A percentile compares a stretch with the other conserved stretches of the same genome.
phyloP scores from a whole-genome alignment of 179 eudicot species.

The Silene vulgaris region DNA sequence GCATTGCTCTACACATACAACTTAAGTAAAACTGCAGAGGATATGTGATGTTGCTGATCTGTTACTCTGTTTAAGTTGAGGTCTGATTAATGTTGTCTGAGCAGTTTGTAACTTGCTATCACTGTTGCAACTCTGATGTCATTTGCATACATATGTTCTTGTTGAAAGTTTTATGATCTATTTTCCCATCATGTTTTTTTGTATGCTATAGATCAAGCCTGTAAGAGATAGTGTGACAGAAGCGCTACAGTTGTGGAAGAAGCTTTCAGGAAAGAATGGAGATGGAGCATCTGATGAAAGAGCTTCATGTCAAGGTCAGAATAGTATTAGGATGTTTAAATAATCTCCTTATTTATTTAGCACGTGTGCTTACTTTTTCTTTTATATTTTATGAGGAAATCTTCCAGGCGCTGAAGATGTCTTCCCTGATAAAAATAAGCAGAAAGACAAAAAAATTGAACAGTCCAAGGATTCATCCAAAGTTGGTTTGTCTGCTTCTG shows the following conservation, averaged over 20 bases:
- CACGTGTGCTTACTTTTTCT: constrained; percentile 6
- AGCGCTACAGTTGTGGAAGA: constrained; percentile 86
- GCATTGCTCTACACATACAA: not conserved
- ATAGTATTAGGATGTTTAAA: constrained; percentile 9
- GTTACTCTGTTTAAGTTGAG: not conserved
- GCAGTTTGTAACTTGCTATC: too few species aligned
- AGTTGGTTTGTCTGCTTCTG: constrained; percentile 40
- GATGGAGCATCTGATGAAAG: constrained; percentile 51
- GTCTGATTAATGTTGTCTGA: too few species aligned
- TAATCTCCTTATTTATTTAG: not conserved
- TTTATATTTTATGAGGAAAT: constrained; percentile 12
- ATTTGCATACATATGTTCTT: not conserved
- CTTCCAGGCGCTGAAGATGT: constrained; percentile 46
- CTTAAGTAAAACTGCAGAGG: not conserved
- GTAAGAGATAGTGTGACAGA: constrained; percentile 91
- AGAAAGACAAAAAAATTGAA: constrained; percentile 28
- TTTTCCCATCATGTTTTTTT: not conserved
- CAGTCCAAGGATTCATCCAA: constrained; percentile 48
- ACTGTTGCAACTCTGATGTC: not conserved
- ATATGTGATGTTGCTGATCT: not conserved
- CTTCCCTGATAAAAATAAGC: constrained; percentile 36
- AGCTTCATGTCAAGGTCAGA: constrained; percentile 45
- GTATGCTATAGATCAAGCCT: constrained; percentile 63
- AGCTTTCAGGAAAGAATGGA: constrained; percentile 58
- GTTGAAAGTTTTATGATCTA: not conserved